Percentiles rank a stretch among this genome's conserved stretches.
phyloP scores from a whole-genome alignment of 1,284 basidiomycete species.

The Cutaneotrichosporon arboriforme region DNA sequence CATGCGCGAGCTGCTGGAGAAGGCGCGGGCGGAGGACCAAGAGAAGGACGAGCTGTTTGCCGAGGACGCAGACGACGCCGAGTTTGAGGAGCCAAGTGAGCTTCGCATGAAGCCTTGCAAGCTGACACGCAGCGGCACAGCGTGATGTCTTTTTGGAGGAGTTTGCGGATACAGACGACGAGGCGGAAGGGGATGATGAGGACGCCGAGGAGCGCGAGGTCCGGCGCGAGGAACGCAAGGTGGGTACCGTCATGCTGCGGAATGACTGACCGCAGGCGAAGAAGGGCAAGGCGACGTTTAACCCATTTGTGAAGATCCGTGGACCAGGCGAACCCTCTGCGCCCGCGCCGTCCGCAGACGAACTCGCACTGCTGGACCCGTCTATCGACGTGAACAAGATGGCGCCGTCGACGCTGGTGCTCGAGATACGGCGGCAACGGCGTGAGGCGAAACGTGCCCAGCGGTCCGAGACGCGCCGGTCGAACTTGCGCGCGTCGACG shows the following conservation, averaged over 20 bases:
- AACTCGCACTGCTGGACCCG: conserved; percentile 25
- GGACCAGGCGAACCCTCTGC: conserved; percentile 9
- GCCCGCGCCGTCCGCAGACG: conserved; percentile 8
- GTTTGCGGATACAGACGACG: conserved; percentile 46
- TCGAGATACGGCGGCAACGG: conserved; percentile 34
- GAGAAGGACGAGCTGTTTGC: conserved; percentile 37
- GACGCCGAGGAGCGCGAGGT: conserved; percentile 25
- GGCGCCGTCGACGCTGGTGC: conserved; percentile 43
- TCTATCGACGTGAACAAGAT: conserved; percentile 31
- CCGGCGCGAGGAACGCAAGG: conserved; percentile 34
- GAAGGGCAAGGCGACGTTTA: conserved; percentile 33
- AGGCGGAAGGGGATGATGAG: conserved; percentile 37
- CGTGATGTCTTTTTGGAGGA: conserved; percentile 44
- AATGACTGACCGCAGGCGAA: conserved; percentile 25
- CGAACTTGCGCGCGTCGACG: conserved; percentile 40
- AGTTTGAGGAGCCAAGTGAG: conserved; percentile 42
- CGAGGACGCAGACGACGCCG: conserved; percentile 43
- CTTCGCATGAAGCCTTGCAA: neutral
- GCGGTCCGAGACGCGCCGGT: conserved; percentile 34
- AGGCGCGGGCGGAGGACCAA: conserved; percentile 40
- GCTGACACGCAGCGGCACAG: conserved; percentile 26
- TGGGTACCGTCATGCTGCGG: conserved; percentile 5
- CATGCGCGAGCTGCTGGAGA: conserved; percentile 46
- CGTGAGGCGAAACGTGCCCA: conserved; percentile 35
- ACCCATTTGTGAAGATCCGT: conserved; percentile 24